Evolutionary conservation across 345 rosid genomes (phyloP).

Genomic region (Populus pruinosa): DNA sequence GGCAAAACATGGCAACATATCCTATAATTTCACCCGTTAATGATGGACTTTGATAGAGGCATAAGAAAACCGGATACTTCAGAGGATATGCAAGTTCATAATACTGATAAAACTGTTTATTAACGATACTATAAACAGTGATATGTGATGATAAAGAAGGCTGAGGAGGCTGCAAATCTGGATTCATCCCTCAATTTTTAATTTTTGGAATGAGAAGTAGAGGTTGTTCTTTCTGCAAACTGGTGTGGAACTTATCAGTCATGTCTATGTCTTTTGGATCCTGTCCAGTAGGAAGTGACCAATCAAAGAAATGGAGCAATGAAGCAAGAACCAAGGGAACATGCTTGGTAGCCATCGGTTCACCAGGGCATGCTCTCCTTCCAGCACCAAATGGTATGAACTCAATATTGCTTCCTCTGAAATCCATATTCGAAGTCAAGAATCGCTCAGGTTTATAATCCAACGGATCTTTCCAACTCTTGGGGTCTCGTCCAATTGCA

Average conservation of each 20-base stretch:
- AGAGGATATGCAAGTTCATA: too few species aligned
- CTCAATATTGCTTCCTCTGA: slow-evolving; percentile 14
- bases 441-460: slow-evolving; percentile 17
- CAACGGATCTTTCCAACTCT: slow-evolving; percentile 16
- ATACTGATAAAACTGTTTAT: too few species aligned
- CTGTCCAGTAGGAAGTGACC: slow-evolving; percentile 20
- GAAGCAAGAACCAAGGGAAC: slow-evolving; percentile 20
- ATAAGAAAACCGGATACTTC: too few species aligned
- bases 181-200: neutral
- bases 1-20: too few species aligned
- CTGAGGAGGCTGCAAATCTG: neutral
- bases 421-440: slow-evolving; percentile 5
- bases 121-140: too few species aligned
- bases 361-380: slow-evolving; percentile 23
- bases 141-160: neutral
- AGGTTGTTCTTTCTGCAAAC: slow-evolving; percentile 15
- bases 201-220: slow-evolving; percentile 11
- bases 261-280: slow-evolving; percentile 12
- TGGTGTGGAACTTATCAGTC: slow-evolving; percentile 16
- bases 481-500: slow-evolving; percentile 27
- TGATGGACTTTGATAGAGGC: too few species aligned
- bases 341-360: slow-evolving; percentile 27
- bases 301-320: slow-evolving; percentile 21
- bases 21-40: too few species aligned
- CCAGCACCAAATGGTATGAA: slow-evolving; percentile 37